Conservation (phyloP, 148 eudicot species). For the Beta vulgaris region DNA sequence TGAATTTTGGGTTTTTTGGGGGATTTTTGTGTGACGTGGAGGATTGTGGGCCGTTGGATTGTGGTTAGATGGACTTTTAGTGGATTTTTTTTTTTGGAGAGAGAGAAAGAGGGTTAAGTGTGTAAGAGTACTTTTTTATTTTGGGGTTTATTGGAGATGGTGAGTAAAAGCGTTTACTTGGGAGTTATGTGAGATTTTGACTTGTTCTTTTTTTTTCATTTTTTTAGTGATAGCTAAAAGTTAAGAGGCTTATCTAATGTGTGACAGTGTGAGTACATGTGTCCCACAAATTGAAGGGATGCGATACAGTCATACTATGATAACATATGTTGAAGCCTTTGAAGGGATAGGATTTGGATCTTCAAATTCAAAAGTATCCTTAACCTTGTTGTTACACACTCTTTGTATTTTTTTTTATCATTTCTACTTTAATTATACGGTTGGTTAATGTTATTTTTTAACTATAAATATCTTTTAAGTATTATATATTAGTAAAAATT, state of each 20-base stretch:
- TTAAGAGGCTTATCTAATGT: background rate
- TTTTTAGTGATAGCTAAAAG: background rate
- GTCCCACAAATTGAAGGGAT: conserved; percentile 9
- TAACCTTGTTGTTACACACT: too few species aligned
- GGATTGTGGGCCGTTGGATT: conserved; percentile 12
- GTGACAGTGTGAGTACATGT: background rate
- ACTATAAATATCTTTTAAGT: too few species aligned
- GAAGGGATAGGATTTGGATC: conserved; percentile 1
- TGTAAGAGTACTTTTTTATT: too few species aligned
- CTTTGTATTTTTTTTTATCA: too few species aligned
- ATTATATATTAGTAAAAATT: too few species aligned
- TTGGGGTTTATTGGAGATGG: background rate
- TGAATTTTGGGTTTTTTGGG: background rate
- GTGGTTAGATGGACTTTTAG: background rate
- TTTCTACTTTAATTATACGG: too few species aligned
- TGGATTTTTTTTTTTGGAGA: background rate
- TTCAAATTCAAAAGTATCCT: background rate
- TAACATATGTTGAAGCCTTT: too few species aligned
- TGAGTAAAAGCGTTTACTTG: background rate
- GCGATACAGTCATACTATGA: too few species aligned
- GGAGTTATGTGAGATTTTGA: background rate
- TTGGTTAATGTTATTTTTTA: too few species aligned
- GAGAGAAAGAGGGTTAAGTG: too few species aligned
- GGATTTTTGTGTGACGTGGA: background rate
- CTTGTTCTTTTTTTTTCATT: background rate